Base-by-base conservation (phyloP, 1,284 basidiomycete genomes). In the Phylloporus sp. region DNA sequence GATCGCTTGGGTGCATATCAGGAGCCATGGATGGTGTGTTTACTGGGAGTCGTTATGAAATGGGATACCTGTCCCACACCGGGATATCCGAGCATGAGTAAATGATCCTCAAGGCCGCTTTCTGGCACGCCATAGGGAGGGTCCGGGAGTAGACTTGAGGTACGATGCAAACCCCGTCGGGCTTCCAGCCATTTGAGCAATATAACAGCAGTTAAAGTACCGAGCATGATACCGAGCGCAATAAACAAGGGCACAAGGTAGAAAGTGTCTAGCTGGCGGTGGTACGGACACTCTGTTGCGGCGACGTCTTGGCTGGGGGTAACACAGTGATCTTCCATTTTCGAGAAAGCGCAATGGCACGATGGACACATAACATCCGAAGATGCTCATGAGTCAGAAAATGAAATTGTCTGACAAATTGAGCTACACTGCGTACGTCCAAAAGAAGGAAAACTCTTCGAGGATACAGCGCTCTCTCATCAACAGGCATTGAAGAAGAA, bases 171-270 rank as follows among this genome's bases (percentile, higher is more conserved):
- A 26, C 60, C 54, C 18, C 39, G 49, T 26, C 56, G 51, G 2
- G 24, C 62, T 28, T 59, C 58, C 24, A 66, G 65, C 50, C 70
- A 73, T 40, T 72, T 72, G 61, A 75, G 61, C 15, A 71, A 56
- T 5, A 66, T 31, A 8, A 24, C 73, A 7, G 71, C 66, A 2
- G 60, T 62, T 22, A 77, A 68, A 24, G 70, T 69, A 32, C 83
- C 82, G 10, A 79, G 65, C 2, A 73, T 62, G 22, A 76, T 66
- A 24, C 81, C 82, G 8, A 80, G 68, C 2, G 76, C 61, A 11
- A 76, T 71, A 42, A 82, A 82, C 26, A 84, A 55, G 0, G 83
- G 81, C 2, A 77, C 65, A 34, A 84, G 77, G 49, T 78, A 81
- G 20, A 77, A 70, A 20, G 77, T 55, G 60, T 80, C 76, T 63